These are phyloP conservation scores for Yamadazyma trypodendri DNA, from an alignment of 1,139 yeast species.

Conservation along the genomic window DNA sequence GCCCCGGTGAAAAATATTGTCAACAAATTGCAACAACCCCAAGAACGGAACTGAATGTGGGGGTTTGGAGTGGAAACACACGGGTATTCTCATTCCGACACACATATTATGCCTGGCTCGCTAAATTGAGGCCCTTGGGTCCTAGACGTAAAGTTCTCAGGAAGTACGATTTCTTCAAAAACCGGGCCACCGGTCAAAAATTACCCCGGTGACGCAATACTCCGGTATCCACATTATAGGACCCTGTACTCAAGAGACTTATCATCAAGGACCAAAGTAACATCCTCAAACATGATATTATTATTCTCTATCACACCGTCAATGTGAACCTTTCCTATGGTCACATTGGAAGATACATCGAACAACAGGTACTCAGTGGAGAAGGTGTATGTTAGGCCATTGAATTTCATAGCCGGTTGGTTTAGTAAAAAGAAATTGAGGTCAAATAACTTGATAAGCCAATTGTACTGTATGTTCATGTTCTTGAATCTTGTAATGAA, in stretches of 20 bases:
- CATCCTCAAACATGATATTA: constrained; percentile 14
- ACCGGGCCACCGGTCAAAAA: too few relatives aligned
- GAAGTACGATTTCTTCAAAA: too few relatives aligned
- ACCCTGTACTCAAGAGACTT: constrained; percentile 11
- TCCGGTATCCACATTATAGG: constrained; percentile 1
- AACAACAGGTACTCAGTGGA: constrained; percentile 10
- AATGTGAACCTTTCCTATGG: constrained; percentile 12
- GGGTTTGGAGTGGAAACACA: too few relatives aligned
- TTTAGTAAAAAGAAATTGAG: constrained; percentile 13
- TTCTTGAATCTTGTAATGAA: constrained; percentile 1
- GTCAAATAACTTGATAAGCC: constrained; percentile 16
- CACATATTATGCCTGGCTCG: too few relatives aligned
- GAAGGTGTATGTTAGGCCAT: constrained; percentile 10
- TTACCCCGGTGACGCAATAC: too few relatives aligned
- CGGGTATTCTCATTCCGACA: too few relatives aligned
- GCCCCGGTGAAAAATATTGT: too few relatives aligned
- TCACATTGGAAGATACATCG: constrained; percentile 2
- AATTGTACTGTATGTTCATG: constrained; percentile 10
- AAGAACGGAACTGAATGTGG: too few relatives aligned
- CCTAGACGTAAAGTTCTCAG: too few relatives aligned
- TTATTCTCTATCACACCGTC: constrained; percentile 12
- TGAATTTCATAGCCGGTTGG: constrained; percentile 13
- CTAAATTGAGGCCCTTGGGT: too few relatives aligned
- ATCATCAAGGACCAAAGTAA: constrained; percentile 6
- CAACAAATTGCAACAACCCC: too few relatives aligned